Base-by-base conservation (phyloP, 2,329 filamentous ascomycete genomes). In the Cladosporium sp. region DNA sequence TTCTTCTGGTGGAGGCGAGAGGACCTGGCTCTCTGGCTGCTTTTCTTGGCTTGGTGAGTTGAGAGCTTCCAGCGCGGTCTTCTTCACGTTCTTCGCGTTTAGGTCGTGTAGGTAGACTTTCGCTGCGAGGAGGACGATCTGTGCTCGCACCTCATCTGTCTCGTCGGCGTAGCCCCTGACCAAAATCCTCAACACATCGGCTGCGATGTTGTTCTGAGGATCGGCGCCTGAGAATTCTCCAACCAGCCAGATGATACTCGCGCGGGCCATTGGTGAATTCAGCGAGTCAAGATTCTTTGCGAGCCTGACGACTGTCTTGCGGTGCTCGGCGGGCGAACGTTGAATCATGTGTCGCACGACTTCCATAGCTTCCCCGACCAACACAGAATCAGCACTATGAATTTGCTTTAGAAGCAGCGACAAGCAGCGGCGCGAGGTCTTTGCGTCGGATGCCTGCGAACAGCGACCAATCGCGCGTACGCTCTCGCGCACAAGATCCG, bases 341-440 rank as follows among this genome's bases (percentile, higher is more conserved):
- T 98, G 93, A 49, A 98, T 97, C 46, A 98, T 77, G 68, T 97
- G 92, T 2, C 93, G 84, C 56, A 98, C 93, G 2, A 97, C 93
- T 3, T 95, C 96, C 54, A 98, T 75, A 1, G 90, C 92, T 67
- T 97, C 93, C 0, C 91, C 92, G 0, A 95, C 92, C 18, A 97
- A 76, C 19, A 85, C 89, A 2, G 90, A 86, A 63, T 97, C 91
- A 9, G 91, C 76, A 63, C 88, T 93, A 10, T 89, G 89, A 46
- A 97, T 90, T 64, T 97, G 92, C 43, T 85, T 82, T 11, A 98
- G 76, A 0, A 98, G 77, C 7, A 98, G 77, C 22, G 83, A 83
- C 56, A 98, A 75, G 68, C 93, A 98, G 54, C 91, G 79, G 1
- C 84, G 79, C 0, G 89, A 86, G 9, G 87, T 88, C 13, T 74